Evolutionary conservation across 23 red algal species (phyloP).

Genomic region (Agarophyton chilense): DNA sequence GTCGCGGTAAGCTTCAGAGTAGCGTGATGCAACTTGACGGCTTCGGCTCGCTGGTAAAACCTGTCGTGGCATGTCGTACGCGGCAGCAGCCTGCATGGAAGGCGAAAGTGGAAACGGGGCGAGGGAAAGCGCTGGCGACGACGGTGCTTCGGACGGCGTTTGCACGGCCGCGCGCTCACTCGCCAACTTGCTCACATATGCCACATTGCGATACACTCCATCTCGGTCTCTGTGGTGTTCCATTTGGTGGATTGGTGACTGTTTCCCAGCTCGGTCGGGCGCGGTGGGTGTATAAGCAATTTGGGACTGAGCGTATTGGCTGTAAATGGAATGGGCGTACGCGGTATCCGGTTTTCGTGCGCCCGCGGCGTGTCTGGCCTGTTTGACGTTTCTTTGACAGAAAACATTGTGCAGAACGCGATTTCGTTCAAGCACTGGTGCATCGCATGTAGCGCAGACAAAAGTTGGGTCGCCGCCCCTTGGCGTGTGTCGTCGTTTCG

Average conservation of each 20-base stretch:
- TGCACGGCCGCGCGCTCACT: not conserved
- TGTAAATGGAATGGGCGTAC: not conserved
- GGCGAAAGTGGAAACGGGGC: slow-evolving; percentile 10
- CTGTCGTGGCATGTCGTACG: not conserved
- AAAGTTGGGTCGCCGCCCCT: not conserved
- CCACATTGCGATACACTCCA: not conserved
- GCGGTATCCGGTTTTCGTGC: slow-evolving; percentile 3
- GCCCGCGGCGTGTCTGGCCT: not conserved
- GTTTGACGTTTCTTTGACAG: not conserved
- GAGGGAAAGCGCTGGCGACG: slow-evolving; percentile 15
- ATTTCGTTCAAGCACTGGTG: not conserved
- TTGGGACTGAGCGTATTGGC: not conserved
- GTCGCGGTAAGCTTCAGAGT: not conserved
- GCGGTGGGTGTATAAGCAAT: not conserved
- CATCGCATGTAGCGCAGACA: not conserved
- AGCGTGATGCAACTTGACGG: not conserved
- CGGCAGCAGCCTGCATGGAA: not conserved
- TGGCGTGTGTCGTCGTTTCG: not conserved
- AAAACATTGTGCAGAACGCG: slow-evolving; percentile 10
- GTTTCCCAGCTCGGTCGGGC: not conserved
- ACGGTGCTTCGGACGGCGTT: not conserved
- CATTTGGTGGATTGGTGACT: not conserved
- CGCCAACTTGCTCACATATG: not conserved
- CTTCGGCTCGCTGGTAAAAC: too few species aligned
- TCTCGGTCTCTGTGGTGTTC: not conserved